Base-by-base conservation (phyloP, 306 rosid genomes). In the Cicer judaicum region DNA sequence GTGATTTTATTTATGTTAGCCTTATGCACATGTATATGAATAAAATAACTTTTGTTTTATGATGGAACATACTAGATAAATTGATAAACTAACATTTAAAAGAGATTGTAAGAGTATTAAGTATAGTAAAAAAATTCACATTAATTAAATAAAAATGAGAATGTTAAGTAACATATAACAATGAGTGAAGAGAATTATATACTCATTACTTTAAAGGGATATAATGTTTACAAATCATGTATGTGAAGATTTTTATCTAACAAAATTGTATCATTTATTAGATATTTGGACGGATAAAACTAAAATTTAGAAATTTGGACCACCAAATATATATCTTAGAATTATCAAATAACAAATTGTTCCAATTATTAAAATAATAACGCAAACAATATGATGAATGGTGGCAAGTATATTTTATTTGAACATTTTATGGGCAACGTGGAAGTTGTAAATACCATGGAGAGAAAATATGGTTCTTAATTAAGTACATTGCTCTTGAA, bases 401-500 rank as follows among this genome's bases (percentile, higher is more conserved):
- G 3, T 11, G 8, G 41, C 21, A 24, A 9, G 34, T 24, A 59
- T 66, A 72, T 72, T 77, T 64, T 81, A 64, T 71, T 73, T 16
- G 2, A 76, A 56, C 64, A 36, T 36, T 50, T 57, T 9, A 49
- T 24, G 47, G 10, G 44, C 49, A 16, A 65, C 61, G 68, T 81
- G 85, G 8, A 57, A 57, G 63, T 61, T 57, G 24, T 24, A 72
- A n/a, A 11, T 10, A 60, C 64, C 36, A 49, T 6, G 60, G 67
- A 50, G 24, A 19, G 42, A 66, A 71, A 72, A 47, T 60, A 47
- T 60, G 40, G 24, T 43, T 46, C 50, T 56, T 74, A 34, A 68
- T 72, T 69, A 36, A 75, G 42, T 83, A 64, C 83, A 83, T 79
- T 83, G 78, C 13, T 75, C 56, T 70, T 78, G 60, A 41, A 70